Evolutionary conservation across 257 asterid genomes (phyloP).

Genomic region (Henckelia pumila): DNA sequence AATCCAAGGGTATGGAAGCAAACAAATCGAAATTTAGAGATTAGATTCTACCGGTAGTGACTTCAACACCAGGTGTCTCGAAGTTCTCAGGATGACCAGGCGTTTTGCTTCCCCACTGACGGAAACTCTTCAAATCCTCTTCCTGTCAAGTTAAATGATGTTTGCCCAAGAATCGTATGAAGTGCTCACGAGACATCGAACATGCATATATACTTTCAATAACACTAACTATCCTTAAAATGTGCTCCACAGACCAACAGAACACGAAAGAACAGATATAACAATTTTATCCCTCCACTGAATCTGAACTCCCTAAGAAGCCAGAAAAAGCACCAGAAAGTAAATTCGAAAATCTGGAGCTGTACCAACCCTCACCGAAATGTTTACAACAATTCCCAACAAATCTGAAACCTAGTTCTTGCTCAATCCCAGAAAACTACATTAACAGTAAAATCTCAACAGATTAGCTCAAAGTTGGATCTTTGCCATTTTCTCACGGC

Average conservation of each 20-base stretch:
- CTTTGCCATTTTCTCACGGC: conserved; percentile 1
- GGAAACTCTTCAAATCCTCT: conserved; percentile 62
- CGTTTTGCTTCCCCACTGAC: conserved; percentile 79
- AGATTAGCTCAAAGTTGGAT: background rate
- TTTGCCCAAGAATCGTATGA: conserved; percentile 22
- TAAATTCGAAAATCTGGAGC: background rate
- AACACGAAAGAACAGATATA: background rate
- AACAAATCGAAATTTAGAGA: background rate
- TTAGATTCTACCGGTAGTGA: conserved; percentile 58
- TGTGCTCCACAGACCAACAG: background rate
- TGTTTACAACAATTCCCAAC: background rate
- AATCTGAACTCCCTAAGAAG: background rate
- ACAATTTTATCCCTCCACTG: background rate
- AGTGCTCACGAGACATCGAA: conserved; percentile 12
- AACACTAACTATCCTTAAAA: background rate
- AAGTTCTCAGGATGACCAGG: conserved; percentile 88
- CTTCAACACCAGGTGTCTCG: conserved; percentile 76
- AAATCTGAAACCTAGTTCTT: background rate
- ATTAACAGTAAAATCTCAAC: conserved; percentile 11
- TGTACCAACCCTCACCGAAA: background rate
- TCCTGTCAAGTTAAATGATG: conserved; percentile 34
- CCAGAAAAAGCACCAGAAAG: background rate
- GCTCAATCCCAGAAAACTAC: conserved; percentile 14
- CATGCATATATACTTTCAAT: background rate
- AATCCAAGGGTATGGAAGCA: conserved; percentile 8